phyloP scores from a whole-genome alignment of 805 yeast species.

The Metschnikowia continentalis region DNA sequence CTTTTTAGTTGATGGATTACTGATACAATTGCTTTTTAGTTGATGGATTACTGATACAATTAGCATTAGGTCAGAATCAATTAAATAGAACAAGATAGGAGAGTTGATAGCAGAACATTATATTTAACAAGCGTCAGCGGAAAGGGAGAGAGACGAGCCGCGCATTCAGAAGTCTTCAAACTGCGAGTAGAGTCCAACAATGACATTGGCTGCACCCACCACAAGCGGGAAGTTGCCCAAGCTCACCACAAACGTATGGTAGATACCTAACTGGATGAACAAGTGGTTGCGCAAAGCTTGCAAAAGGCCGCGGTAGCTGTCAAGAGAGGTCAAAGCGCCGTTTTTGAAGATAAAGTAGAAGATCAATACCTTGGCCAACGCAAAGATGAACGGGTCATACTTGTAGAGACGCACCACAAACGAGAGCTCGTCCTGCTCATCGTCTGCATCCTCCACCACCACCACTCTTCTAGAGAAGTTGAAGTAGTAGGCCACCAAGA shows the following conservation, averaged over 20 bases:
- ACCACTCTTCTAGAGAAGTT: conserved; percentile 46
- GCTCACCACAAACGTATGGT: conserved; percentile 29
- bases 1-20: too few species aligned
- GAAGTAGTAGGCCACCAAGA: conserved; percentile 44
- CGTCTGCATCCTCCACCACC: conserved; percentile 21
- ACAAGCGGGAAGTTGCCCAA: conserved; percentile 48
- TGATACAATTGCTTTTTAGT: too few species aligned
- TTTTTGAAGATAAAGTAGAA: conserved; percentile 30
- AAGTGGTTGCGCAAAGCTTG: conserved; percentile 28
- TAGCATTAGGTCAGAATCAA: neutral
- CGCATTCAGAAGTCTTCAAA: conserved; percentile 37
- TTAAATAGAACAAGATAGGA: neutral
- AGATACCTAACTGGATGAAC: conserved; percentile 34
- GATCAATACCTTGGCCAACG: conserved; percentile 42
- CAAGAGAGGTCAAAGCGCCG: conserved; percentile 27
- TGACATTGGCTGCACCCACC: conserved; percentile 43
- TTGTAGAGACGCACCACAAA: conserved; percentile 31
- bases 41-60: too few species aligned
- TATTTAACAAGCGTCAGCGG: conserved; percentile 1
- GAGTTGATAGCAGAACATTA: conserved; percentile 2
- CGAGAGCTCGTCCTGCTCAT: conserved; percentile 8
- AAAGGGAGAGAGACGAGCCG: neutral
- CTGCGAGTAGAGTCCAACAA: conserved; percentile 50
- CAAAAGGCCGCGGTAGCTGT: conserved; percentile 23
- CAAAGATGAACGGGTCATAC: conserved; percentile 54